These are phyloP conservation scores for Firmiana major DNA, from an alignment of 345 rosid genomes.

Conservation along the genomic window DNA sequence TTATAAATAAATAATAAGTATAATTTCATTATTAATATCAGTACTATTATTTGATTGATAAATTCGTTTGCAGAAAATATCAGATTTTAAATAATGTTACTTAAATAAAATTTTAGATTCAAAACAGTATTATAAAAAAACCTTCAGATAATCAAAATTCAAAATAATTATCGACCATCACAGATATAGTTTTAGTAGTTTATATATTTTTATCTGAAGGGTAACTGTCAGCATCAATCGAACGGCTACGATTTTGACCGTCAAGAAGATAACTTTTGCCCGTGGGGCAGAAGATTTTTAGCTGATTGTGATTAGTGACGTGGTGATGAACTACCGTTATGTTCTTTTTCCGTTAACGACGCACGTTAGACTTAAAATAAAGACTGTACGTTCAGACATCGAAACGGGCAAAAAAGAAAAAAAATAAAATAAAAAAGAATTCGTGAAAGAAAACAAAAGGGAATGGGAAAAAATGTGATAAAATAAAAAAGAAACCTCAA, in stretches of 20 bases:
- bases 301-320: background rate
- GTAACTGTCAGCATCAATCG: background rate
- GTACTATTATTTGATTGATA: too few relatives aligned
- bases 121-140: too few relatives aligned
- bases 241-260: conserved; percentile 7
- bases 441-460: conserved; percentile 22
- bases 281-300: background rate
- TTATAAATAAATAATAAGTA: background rate
- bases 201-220: too few relatives aligned
- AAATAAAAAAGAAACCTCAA: background rate
- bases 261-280: background rate
- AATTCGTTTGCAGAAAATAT: too few relatives aligned
- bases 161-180: too few relatives aligned
- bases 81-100: too few relatives aligned
- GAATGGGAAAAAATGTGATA: background rate
- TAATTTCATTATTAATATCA: too few relatives aligned
- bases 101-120: too few relatives aligned
- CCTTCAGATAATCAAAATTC: too few relatives aligned
- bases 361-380: conserved; percentile 18
- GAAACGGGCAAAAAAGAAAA: conserved; percentile 26
- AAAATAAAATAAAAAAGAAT: background rate
- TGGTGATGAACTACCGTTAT: conserved; percentile 32
- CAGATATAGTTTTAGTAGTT: too few relatives aligned
- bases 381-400: conserved; percentile 19
- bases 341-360: conserved; percentile 43